Conservation (phyloP, 2,329 filamentous ascomycete species). For the Sclerotiophoma versabilis region DNA sequence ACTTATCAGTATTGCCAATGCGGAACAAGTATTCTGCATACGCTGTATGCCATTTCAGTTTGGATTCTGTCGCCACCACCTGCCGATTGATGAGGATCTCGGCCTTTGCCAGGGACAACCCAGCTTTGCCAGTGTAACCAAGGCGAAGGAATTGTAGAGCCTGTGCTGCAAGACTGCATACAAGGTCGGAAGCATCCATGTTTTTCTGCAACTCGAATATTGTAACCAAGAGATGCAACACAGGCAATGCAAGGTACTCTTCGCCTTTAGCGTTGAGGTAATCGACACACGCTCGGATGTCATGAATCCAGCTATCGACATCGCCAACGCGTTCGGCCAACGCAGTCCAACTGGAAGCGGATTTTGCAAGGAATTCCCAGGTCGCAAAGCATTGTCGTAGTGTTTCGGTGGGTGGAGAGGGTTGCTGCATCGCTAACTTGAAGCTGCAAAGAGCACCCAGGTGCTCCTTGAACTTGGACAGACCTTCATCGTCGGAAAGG, state of each 20-base stretch:
- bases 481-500: constrained; percentile 39
- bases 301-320: constrained; percentile 56
- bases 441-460: constrained; percentile 49
- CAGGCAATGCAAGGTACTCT: constrained; percentile 57
- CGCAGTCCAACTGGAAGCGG: constrained; percentile 42
- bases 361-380: constrained; percentile 51
- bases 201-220: constrained; percentile 56
- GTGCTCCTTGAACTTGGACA: constrained; percentile 46
- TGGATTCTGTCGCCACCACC: constrained; percentile 54
- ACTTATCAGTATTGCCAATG: constrained; percentile 70
- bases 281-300: constrained; percentile 62
- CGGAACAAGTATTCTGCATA: constrained; percentile 77
- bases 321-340: constrained; percentile 59
- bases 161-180: constrained; percentile 55
- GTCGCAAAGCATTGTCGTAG: constrained; percentile 42
- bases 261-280: constrained; percentile 66
- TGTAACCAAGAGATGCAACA: constrained; percentile 58
- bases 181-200: constrained; percentile 48
- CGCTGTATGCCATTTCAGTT: constrained; percentile 69
- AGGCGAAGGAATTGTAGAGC: constrained; percentile 65
- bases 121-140: constrained; percentile 67
- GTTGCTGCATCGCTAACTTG: constrained; percentile 52
- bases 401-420: constrained; percentile 26
- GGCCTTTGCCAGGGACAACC: constrained; percentile 64
- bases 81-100: constrained; percentile 57